These are phyloP conservation scores for Talaromyces sp. DNA, from an alignment of 2,329 filamentous ascomycete species.

Conservation along the genomic window DNA sequence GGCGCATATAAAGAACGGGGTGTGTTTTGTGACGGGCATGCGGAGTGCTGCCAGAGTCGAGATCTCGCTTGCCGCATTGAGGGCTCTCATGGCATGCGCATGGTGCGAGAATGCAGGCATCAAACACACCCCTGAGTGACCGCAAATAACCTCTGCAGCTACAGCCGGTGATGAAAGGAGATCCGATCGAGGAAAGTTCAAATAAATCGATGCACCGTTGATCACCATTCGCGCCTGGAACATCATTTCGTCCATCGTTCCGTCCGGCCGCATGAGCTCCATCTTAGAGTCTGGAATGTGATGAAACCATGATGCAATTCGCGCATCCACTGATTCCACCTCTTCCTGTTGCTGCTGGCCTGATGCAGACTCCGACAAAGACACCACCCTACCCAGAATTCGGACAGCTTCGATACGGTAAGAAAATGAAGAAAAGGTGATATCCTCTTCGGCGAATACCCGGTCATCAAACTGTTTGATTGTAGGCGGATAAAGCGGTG, in stretches of 20 bases:
- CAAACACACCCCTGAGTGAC: slow-evolving; percentile 37
- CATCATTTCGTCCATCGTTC: slow-evolving; percentile 80
- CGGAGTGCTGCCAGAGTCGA: slow-evolving; percentile 65
- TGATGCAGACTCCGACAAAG: slow-evolving; percentile 36
- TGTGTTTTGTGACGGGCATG: slow-evolving; percentile 65
- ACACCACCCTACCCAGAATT: slow-evolving; percentile 72
- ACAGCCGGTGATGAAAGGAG: slow-evolving; percentile 55
- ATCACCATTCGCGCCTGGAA: slow-evolving; percentile 86
- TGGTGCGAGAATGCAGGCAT: slow-evolving; percentile 41
- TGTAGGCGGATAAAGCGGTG: slow-evolving; percentile 53
- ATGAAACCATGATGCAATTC: slow-evolving; percentile 70
- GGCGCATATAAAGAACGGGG: slow-evolving; percentile 79
- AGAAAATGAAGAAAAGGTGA: slow-evolving; percentile 74
- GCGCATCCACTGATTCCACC: slow-evolving; percentile 57
- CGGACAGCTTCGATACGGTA: slow-evolving; percentile 79
- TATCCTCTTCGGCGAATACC: slow-evolving; percentile 67
- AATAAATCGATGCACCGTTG: slow-evolving; percentile 61
- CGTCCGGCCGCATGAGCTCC: slow-evolving; percentile 65
- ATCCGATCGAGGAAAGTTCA: slow-evolving; percentile 76
- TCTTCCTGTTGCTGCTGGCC: slow-evolving; percentile 48
- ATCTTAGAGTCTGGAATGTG: slow-evolving; percentile 71
- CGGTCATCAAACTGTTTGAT: slow-evolving; percentile 73
- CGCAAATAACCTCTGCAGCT: slow-evolving; percentile 48
- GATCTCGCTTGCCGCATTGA: slow-evolving; percentile 74
- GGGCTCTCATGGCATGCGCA: slow-evolving; percentile 72